These are phyloP conservation scores for Salicornia ramosissima DNA, from an alignment of 148 eudicot genomes.

Conservation along the genomic window DNA sequence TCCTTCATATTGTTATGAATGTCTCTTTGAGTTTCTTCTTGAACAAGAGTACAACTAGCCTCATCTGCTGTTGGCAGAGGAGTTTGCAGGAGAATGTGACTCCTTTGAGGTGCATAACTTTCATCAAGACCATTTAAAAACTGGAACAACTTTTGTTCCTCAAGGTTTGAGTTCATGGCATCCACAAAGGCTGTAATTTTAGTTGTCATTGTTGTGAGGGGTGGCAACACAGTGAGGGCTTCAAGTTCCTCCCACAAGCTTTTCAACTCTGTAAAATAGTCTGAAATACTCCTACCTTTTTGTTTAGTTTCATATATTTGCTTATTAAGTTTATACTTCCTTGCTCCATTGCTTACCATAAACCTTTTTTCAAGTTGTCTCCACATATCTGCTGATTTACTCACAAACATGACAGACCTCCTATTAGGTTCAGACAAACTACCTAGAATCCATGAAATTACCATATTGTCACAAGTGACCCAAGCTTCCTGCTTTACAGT, in stretches of 20 bases:
- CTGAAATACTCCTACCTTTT: neutral
- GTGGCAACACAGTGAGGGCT: neutral
- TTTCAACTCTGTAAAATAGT: neutral
- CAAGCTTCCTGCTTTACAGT: neutral
- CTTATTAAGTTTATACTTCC: neutral
- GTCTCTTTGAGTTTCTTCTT: neutral
- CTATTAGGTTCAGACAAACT: neutral
- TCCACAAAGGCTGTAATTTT: neutral
- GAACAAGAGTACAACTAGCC: neutral
- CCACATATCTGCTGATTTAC: neutral
- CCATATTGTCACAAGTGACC: neutral
- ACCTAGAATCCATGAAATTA: neutral
- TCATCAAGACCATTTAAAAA: neutral
- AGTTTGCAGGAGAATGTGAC: neutral
- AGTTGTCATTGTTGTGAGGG: neutral
- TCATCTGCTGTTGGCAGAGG: neutral
- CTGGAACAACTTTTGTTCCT: neutral
- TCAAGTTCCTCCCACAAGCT: neutral
- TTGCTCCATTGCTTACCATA: neutral
- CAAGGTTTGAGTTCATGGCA: neutral
- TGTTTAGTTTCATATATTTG: neutral
- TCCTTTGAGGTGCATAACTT: neutral
- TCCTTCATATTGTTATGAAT: neutral
- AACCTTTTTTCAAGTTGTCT: neutral
- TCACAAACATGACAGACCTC: neutral